Evolutionary conservation across 805 yeast species (phyloP).

Genomic region (Helenozyma baotianmanensis): DNA sequence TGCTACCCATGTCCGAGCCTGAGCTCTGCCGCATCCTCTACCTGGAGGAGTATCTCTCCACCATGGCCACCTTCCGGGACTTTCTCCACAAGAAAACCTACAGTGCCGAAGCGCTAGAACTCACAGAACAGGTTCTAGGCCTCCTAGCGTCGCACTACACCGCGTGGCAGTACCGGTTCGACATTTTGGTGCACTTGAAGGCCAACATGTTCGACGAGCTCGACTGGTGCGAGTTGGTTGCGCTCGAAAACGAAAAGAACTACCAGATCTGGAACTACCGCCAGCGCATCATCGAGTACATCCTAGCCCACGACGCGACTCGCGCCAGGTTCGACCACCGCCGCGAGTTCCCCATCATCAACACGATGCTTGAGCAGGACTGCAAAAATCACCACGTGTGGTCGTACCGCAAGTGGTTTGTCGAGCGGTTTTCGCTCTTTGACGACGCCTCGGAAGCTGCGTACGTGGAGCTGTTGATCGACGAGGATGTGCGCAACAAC

Average conservation of each 20-base stretch:
- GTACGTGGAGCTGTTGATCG: constrained; percentile 46
- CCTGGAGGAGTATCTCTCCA: constrained; percentile 60
- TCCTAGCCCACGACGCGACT: constrained; percentile 13
- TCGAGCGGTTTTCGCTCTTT: constrained; percentile 49
- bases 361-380: constrained; percentile 70
- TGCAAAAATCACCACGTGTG: constrained; percentile 94
- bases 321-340: constrained; percentile 30
- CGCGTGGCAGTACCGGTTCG: constrained; percentile 71
- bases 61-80: constrained; percentile 59
- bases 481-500: constrained; percentile 74
- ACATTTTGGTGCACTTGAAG: constrained; percentile 41
- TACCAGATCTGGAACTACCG: constrained; percentile 98
- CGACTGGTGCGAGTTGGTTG: constrained; percentile 74
- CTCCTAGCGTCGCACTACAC: constrained; percentile 88
- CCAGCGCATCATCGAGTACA: constrained; percentile 51
- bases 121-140: constrained; percentile 61
- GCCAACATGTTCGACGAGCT: constrained; percentile 50
- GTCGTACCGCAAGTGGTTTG: constrained; percentile 87
- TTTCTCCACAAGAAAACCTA: constrained; percentile 56
- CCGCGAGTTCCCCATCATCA: constrained; percentile 63
- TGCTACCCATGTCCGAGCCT: too few species aligned
- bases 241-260: constrained; percentile 77
- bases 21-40: constrained; percentile 64
- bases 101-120: constrained; percentile 63
- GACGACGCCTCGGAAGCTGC: constrained; percentile 43